Evolutionary conservation across 129 eudicot genomes (phyloP).

Genomic region (Artemisia annua): DNA sequence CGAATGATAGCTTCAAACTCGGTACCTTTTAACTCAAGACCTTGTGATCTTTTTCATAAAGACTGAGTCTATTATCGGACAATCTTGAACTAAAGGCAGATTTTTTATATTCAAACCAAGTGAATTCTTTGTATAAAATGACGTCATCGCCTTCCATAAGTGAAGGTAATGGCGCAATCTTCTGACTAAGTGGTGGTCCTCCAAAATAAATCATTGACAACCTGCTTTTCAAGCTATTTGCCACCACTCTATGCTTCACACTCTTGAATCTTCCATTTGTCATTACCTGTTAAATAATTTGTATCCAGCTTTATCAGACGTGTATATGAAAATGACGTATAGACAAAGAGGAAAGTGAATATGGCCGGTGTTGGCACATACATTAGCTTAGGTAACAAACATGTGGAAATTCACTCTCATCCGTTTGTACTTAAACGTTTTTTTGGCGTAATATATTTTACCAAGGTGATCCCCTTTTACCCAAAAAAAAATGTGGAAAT

Average conservation of each 20-base stretch:
- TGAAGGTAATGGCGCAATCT: conserved; percentile 78
- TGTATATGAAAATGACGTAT: too few species aligned
- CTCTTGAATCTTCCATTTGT: conserved; percentile 87
- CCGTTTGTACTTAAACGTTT: too few species aligned
- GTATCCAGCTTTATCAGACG: not conserved
- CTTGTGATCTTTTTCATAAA: conserved; percentile 45
- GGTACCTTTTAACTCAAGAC: conserved; percentile 18
- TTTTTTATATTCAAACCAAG: conserved; percentile 83
- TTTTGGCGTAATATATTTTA: too few species aligned
- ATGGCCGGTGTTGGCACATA: too few species aligned
- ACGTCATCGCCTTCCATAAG: conserved; percentile 58
- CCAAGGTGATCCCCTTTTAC: too few species aligned
- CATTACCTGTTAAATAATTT: conserved; percentile 56
- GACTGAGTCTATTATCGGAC: conserved; percentile 61
- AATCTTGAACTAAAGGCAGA: conserved; percentile 65
- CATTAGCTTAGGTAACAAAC: too few species aligned
- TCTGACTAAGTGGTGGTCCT: conserved; percentile 85
- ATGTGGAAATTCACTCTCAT: too few species aligned
- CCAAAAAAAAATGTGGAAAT: too few species aligned
- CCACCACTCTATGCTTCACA: conserved; percentile 76
- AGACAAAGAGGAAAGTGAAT: too few species aligned
- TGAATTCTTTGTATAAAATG: conserved; percentile 89
- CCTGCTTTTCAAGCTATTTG: conserved; percentile 64
- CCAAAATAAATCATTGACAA: conserved; percentile 87
- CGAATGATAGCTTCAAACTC: not conserved